phyloP scores from a whole-genome alignment of 1,284 basidiomycete species.

The Pseudozyma flocculosa region DNA sequence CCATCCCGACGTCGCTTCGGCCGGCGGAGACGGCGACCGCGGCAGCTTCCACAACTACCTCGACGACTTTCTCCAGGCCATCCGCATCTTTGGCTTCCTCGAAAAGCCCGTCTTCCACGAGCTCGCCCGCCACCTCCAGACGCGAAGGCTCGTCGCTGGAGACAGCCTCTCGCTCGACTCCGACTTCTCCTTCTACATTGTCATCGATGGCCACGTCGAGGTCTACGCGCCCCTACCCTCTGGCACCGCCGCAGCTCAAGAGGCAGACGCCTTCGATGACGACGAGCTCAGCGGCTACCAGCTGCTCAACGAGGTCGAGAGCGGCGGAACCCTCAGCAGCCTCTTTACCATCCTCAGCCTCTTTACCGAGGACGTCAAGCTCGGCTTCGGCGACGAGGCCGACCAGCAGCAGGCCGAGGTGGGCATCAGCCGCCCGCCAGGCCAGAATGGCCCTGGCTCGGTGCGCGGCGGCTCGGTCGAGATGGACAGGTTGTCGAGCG shows the following conservation, averaged over 20 bases:
- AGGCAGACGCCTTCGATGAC: slow-evolving; percentile 24
- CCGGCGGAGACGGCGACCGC: slow-evolving; percentile 40
- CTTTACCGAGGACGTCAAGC: slow-evolving; percentile 94
- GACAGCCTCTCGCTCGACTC: slow-evolving; percentile 52
- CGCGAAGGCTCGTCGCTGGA: slow-evolving; percentile 52
- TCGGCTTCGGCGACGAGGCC: slow-evolving; percentile 62
- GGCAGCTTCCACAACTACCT: slow-evolving; percentile 55
- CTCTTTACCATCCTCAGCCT: slow-evolving; percentile 91
- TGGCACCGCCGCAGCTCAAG: slow-evolving; percentile 8
- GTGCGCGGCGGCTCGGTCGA: too few species aligned
- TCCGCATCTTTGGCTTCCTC: slow-evolving; percentile 57
- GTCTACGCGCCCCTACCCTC: slow-evolving; percentile 51
- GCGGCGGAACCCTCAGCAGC: slow-evolving; percentile 77
- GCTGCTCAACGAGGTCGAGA: slow-evolving; percentile 55
- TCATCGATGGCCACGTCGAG: slow-evolving; percentile 56
- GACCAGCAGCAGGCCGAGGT: slow-evolving; percentile 10
- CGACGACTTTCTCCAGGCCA: slow-evolving; percentile 57
- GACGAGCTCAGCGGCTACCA: slow-evolving; percentile 52
- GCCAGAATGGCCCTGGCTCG: too few species aligned
- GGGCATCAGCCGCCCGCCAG: neutral
- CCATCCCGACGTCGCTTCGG: slow-evolving; percentile 46
- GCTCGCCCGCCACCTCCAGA: slow-evolving; percentile 55
- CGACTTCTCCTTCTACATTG: slow-evolving; percentile 56
- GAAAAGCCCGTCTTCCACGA: slow-evolving; percentile 58
- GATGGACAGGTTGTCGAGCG: too few species aligned